Base-by-base conservation (phyloP, 345 rosid genomes). In the Brassica nigra region DNA sequence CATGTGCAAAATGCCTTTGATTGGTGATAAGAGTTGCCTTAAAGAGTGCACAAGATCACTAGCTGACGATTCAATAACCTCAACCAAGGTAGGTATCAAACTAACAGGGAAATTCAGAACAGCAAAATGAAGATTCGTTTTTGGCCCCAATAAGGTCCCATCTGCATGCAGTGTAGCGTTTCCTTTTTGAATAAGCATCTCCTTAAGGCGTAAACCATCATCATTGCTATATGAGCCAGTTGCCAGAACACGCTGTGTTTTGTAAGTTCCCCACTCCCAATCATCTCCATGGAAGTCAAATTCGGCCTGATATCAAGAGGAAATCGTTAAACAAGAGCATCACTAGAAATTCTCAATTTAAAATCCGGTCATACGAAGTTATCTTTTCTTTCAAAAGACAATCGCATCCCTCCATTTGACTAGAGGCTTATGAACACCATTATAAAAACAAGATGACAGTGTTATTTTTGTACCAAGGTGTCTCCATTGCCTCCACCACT, bases 401-500 rank as follows among this genome's bases (percentile, higher is more conserved):
- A 62, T 16, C 16, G 70, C 44, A 49, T 20, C 5, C 58, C 0
- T 39, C 39, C 57, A 31, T 30, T 68, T 34, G 30, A 68, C 61
- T 36, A 44, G 42, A 73, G 54, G 28, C 62, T 66, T 62, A 30
- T 20, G 52, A 33, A 4, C 66, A 62, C 6, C 18, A 77, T 74
- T 78, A 31, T 16, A 31, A 66, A 62, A 73, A 70, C 1, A 3
- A 79, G 27, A 76, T 62, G 68, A 58, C 3, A 71, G 4, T 33
- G 34, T 65, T 20, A 34, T 58, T 18, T 58, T 72, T 65, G 72
- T 81, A 95, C 99, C 94, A 88, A 88, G 34, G 98, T 95, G 83
- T 95, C 99, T 58, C 99, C 99, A 80, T 95, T 92, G 89, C 97
- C 99, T 86, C 99, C 99, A 75, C 99, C 99, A 80, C 96, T 92